Evolutionary conservation across 352 stramenopile genomes (phyloP), one percentile per base, ranked within the genome.

Genomic region (Nothophytophthora sp.): DNA sequence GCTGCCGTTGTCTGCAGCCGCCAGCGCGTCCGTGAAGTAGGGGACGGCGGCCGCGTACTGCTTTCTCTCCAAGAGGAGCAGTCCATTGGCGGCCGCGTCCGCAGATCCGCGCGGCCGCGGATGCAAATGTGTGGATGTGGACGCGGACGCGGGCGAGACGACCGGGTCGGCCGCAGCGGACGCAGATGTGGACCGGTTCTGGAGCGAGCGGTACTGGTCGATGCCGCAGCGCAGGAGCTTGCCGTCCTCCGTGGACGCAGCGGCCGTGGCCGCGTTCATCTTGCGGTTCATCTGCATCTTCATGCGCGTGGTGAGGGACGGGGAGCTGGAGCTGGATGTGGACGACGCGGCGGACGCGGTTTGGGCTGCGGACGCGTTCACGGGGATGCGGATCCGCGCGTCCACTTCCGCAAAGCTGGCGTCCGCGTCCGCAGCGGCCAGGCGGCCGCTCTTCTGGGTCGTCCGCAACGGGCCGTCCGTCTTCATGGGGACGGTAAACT

Each of bases 381-480:
- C 43, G n/a, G 80, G 80, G 61, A 90, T 87, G 12, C 76, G 76
- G 51, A 90, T 90, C 62, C 73, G 58, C 45, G 73, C 77, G 63
- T 90, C 80, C 53, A 90, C 80, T 20, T 85, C 79, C 40, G 80
- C 63, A 27, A 68, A 70, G 12, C 37, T 39, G 5, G 55, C 43
- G 19, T 35, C 20, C 22, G 4, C 40, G 27, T 6, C 27, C 6
- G 5, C 27, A 11, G 27, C 27, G 27, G 5, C 27, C 27, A 10
- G 22, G 44, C 13, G 18, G 33, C 22, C 29, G 44, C 30, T 34
- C 33, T 1, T n/a, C n/a, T n/a, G n/a, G n/a, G n/a, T n/a, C n/a
- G n/a, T n/a, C n/a, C 45, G 34, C 11, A 24, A 33, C 15, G 39
- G 44, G 19, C 44, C 29, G 20, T 65, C 55, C 16, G 47, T 55